Evolutionary conservation across 2,329 filamentous ascomycete species (phyloP), one percentile per base, ranked within the genome.

Genomic region (Xylariales sp.): DNA sequence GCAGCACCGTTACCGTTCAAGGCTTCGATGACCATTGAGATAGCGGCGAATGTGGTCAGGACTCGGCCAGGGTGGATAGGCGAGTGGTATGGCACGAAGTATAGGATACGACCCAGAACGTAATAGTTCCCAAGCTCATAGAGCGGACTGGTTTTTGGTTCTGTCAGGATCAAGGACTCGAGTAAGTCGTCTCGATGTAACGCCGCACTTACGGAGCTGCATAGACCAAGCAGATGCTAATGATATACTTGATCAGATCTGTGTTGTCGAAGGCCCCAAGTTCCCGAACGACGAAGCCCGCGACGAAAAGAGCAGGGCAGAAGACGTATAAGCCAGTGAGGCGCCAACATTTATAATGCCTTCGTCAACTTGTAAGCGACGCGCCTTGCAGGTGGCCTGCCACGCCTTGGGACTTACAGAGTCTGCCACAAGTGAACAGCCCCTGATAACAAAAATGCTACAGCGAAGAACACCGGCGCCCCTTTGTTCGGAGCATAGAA

Each of bases 91-190:
- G 77, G 77, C 7, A 79, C 66, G 55, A 80, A 80, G 56, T 73
- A 74, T 5, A 81, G 62, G 12, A 78, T 65, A 3, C 76, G 69
- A 3, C 71, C 71, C 37, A 81, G 69, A 33, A 79, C 65, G 48
- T 78, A 70, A 54, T 80, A 80, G 51, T 80, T 78, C 31, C 69
- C 68, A 3, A 76, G 66, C 42, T 77, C 74, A 38, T 78, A 72
- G 7, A 80, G 60, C 2, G 77, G 76, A 14, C 71, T 71, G 31
- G 15, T 6, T 16, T 25, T 31, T 22, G 8, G 52, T 54, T 47
- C 34, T 14, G 31, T 14, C n/a, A 50, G 62, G 34, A 65, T 15
- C 27, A 14, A 3, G 11, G 12, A 18, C 9, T 11, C 24, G 14
- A 5, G 11, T 4, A 7, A 14, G 14, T 10, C 20, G 31, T 8